Conservation (phyloP, 2,329 filamentous ascomycete species). For the Colletotrichum trifolii region DNA sequence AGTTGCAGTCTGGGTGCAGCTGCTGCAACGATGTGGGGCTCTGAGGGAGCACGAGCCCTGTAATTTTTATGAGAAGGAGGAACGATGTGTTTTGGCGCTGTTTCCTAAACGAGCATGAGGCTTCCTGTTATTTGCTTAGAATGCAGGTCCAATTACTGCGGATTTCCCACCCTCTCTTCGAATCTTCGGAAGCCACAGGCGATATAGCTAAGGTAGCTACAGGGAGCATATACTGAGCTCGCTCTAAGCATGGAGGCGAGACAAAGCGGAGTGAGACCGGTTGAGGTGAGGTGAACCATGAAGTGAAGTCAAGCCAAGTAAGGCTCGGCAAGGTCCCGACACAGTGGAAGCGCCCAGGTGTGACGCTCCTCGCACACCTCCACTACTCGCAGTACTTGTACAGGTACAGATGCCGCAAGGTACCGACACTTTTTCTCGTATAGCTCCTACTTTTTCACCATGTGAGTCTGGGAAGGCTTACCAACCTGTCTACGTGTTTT, state of each 20-base stretch:
- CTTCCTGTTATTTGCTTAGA: neutral
- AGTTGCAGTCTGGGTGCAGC: neutral
- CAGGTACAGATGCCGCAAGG: too few relatives aligned
- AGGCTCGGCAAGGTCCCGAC: slow-evolving; percentile 3
- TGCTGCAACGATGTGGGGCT: slow-evolving; percentile 28
- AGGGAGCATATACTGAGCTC: neutral
- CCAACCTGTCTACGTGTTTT: too few relatives aligned
- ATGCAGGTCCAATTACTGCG: neutral
- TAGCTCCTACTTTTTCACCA: too few relatives aligned
- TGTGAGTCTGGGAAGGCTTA: too few relatives aligned
- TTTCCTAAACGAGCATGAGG: slow-evolving; percentile 6
- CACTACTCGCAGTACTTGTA: too few relatives aligned
- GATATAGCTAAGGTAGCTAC: slow-evolving; percentile 1
- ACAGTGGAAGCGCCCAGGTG: slow-evolving; percentile 8
- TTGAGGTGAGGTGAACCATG: neutral
- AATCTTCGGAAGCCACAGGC: neutral
- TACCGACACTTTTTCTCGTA: too few relatives aligned
- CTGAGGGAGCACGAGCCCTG: slow-evolving; percentile 28
- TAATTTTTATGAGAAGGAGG: slow-evolving; percentile 24
- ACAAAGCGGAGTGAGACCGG: too few relatives aligned
- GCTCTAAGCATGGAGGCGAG: too few relatives aligned
- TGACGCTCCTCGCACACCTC: neutral
- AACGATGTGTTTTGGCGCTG: slow-evolving; percentile 17
- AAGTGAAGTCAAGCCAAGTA: neutral
- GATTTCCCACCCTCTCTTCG: neutral